Percentiles rank a stretch among this genome's conserved stretches.
These are phyloP conservation scores for Backusella australiensis DNA, from an alignment of 192 early-diverging fungal species.

Conservation along the genomic window DNA sequence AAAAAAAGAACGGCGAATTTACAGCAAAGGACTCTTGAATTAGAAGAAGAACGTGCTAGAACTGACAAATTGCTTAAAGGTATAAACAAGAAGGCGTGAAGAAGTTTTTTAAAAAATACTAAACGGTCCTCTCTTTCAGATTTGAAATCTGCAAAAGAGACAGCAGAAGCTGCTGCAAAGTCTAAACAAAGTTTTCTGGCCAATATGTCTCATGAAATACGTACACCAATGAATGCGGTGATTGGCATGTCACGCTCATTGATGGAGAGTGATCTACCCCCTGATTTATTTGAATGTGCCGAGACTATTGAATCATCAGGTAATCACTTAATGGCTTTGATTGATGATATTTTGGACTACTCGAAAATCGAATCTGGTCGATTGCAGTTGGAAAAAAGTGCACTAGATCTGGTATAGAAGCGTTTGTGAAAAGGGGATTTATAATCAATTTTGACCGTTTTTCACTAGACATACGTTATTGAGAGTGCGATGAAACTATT, in stretches of 20 bases:
- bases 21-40: slow-evolving; percentile 39
- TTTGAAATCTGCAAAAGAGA: slow-evolving; percentile 46
- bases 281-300: slow-evolving; percentile 62
- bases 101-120: too few species aligned
- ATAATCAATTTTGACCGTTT: not conserved
- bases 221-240: slow-evolving; percentile 78
- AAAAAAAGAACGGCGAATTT: slow-evolving; percentile 37
- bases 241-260: slow-evolving; percentile 67
- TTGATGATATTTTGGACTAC: slow-evolving; percentile 78
- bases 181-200: slow-evolving; percentile 66
- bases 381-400: slow-evolving; percentile 46
- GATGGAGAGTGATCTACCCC: slow-evolving; percentile 68
- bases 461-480: slow-evolving; percentile 37
- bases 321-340: slow-evolving; percentile 56
- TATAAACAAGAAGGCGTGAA: not conserved
- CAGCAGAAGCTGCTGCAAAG: slow-evolving; percentile 45
- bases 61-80: slow-evolving; percentile 34
- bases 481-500: slow-evolving; percentile 65
- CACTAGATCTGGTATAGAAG: slow-evolving; percentile 12
- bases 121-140: slow-evolving; percentile 7
- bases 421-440: not conserved
- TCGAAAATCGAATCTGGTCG: slow-evolving; percentile 81
- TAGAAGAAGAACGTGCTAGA: slow-evolving; percentile 43
- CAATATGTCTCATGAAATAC: slow-evolving; percentile 74
- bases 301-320: slow-evolving; percentile 42